phyloP scores from a whole-genome alignment of 495 filamentous ascomycete species.

The Hypoxylon lienhwacheense region DNA sequence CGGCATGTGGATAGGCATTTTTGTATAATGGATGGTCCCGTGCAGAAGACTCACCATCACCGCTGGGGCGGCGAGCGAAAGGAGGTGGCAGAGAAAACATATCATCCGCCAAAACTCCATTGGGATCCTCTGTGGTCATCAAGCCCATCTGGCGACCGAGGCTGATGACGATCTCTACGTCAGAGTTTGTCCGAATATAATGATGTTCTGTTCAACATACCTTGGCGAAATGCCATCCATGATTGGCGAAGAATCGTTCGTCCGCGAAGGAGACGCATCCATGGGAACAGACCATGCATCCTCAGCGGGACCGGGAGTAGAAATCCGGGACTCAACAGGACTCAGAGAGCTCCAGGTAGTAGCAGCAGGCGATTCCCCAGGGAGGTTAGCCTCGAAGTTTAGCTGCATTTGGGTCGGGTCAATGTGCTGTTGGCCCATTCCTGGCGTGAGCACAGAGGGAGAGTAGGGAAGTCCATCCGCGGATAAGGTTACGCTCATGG shows the following conservation, averaged over 20 bases:
- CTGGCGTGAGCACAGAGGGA: conserved; percentile 40
- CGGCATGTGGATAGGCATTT: conserved; percentile 61
- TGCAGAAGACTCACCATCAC: conserved; percentile 61
- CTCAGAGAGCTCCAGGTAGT: conserved; percentile 54
- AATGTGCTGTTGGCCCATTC: conserved; percentile 46
- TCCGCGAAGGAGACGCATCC: conserved; percentile 47
- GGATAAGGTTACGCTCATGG: conserved; percentile 43
- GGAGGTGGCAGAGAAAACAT: conserved; percentile 49
- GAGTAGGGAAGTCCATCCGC: conserved; percentile 49
- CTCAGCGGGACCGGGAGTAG: conserved; percentile 51
- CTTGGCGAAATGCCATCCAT: conserved; percentile 53
- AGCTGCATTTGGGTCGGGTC: conserved; percentile 48
- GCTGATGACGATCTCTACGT: conserved; percentile 35
- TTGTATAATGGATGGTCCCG: conserved; percentile 80
- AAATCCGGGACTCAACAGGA: conserved; percentile 51
- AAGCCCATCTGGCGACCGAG: conserved; percentile 44
- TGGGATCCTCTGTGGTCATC: conserved; percentile 48
- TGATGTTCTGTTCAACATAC: conserved; percentile 43
- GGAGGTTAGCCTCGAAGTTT: conserved; percentile 47
- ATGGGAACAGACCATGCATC: conserved; percentile 51
- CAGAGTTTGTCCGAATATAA: conserved; percentile 31
- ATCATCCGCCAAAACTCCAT: conserved; percentile 48
- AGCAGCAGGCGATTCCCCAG: conserved; percentile 46
- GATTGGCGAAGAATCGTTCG: conserved; percentile 50
- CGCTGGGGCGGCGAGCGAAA: conserved; percentile 50